Conservation (phyloP, 2,329 filamentous ascomycete genomes). For the Zymoseptoria tritici region DNA sequence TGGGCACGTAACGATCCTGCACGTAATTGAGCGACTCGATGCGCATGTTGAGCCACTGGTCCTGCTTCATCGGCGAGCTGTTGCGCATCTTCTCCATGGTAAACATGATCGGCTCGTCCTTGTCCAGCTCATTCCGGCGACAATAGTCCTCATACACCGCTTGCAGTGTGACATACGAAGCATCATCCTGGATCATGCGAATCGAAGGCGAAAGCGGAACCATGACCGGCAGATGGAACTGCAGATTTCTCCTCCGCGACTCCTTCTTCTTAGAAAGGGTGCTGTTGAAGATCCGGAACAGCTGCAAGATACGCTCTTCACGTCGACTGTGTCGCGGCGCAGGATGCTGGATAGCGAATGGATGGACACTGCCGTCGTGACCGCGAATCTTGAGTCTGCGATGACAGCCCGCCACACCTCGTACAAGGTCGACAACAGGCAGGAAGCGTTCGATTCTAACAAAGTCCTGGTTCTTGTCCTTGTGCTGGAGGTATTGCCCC, state of each 20-base stretch:
- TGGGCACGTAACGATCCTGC: slow-evolving; percentile 85
- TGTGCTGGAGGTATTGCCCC: slow-evolving; percentile 92
- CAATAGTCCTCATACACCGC: slow-evolving; percentile 96
- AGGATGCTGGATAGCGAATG: slow-evolving; percentile 93
- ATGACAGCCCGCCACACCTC: slow-evolving; percentile 84
- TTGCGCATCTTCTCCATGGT: slow-evolving; percentile 89
- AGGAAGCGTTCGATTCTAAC: slow-evolving; percentile 95
- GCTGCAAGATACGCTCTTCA: slow-evolving; percentile 88
- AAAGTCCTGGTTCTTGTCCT: slow-evolving; percentile 98
- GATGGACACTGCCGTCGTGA: slow-evolving; percentile 93
- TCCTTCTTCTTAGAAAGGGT: slow-evolving; percentile 89
- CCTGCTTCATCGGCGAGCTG: slow-evolving; percentile 55
- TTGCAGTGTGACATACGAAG: slow-evolving; percentile 88
- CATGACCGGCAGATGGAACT: slow-evolving; percentile 94
- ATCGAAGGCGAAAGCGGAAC: slow-evolving; percentile 92
- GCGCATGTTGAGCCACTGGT: slow-evolving; percentile 40
- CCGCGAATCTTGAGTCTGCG: slow-evolving; percentile 91
- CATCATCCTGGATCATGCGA: slow-evolving; percentile 89
- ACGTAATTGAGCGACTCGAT: slow-evolving; percentile 93
- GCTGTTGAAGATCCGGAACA: slow-evolving; percentile 97
- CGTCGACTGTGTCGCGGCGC: slow-evolving; percentile 85
- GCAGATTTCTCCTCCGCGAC: slow-evolving; percentile 82
- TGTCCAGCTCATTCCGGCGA: slow-evolving; percentile 73
- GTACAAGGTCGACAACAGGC: slow-evolving; percentile 86
- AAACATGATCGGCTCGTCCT: slow-evolving; percentile 91